Evolutionary conservation across 148 eudicot genomes (phyloP).

Genomic region (Chenopodium album): DNA sequence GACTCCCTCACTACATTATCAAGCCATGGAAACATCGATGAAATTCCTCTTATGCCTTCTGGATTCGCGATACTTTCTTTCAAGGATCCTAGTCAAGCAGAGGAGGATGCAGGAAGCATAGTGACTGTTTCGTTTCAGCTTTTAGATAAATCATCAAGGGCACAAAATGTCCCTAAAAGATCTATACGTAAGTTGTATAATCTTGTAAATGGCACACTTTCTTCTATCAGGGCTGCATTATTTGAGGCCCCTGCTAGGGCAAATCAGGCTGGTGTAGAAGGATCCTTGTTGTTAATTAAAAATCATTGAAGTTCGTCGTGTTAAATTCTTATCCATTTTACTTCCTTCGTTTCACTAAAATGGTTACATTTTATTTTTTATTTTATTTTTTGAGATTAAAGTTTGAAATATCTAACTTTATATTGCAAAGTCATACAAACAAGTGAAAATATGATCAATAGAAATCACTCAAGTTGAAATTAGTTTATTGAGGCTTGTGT

Average conservation of each 20-base stretch:
- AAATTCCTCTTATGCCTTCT: conserved; percentile 40
- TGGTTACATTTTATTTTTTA: no score
- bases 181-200: conserved; percentile 27
- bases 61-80: conserved; percentile 47
- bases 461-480: no score
- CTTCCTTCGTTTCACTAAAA: no score
- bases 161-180: conserved; percentile 29
- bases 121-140: conserved; percentile 47
- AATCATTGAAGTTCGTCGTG: not conserved
- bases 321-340: no score
- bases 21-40: conserved; percentile 26
- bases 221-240: conserved; percentile 32
- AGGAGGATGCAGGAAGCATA: conserved; percentile 30
- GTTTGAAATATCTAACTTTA: no score
- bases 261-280: conserved; percentile 12
- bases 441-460: no score
- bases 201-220: conserved; percentile 31
- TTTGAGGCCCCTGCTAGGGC: conserved; percentile 19
- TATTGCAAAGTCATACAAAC: no score
- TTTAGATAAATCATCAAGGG: conserved; percentile 28
- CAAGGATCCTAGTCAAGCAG: not conserved
- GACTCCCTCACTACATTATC: conserved; percentile 28
- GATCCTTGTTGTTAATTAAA: conserved; percentile 3
- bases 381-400: no score
- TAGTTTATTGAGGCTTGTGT: no score